Conservation (phyloP, 352 stramenopile genomes). For the Labyrinthula sp. region DNA sequence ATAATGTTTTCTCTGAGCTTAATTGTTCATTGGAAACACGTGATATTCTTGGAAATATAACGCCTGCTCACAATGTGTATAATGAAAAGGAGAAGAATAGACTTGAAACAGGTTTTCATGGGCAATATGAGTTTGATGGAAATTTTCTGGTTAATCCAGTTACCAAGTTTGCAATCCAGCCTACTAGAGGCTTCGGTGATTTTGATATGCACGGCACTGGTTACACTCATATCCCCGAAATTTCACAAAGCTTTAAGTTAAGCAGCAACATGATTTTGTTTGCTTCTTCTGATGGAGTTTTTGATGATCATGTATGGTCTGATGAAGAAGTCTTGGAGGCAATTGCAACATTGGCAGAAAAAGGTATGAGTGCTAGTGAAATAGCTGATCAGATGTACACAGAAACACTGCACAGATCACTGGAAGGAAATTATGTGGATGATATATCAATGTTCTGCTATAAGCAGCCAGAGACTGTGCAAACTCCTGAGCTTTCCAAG, state of each 20-base stretch:
- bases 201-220: slow-evolving; percentile 27
- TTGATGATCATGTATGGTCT: slow-evolving; percentile 23
- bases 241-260: slow-evolving; percentile 3
- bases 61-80: slow-evolving; percentile 21
- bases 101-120: slow-evolving; percentile 17
- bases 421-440: slow-evolving; percentile 24
- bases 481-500: too few relatives aligned
- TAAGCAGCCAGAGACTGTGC: neutral
- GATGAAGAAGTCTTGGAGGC: slow-evolving; percentile 17
- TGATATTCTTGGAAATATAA: neutral
- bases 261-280: slow-evolving; percentile 6
- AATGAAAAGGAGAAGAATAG: slow-evolving; percentile 10
- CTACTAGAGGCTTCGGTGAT: slow-evolving; percentile 22
- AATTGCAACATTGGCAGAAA: slow-evolving; percentile 1
- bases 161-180: slow-evolving; percentile 28
- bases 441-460: slow-evolving; percentile 23
- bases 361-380: neutral
- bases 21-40: slow-evolving; percentile 1
- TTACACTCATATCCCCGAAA: slow-evolving; percentile 15
- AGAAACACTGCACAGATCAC: slow-evolving; percentile 13
- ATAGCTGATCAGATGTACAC: slow-evolving; percentile 5
- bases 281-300: slow-evolving; percentile 11
- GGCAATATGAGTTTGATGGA: slow-evolving; percentile 23
- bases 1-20: slow-evolving; percentile 5
- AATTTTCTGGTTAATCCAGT: slow-evolving; percentile 26